Conservation (phyloP, 495 filamentous ascomycete genomes). For the Lindgomyces ingoldianus region DNA sequence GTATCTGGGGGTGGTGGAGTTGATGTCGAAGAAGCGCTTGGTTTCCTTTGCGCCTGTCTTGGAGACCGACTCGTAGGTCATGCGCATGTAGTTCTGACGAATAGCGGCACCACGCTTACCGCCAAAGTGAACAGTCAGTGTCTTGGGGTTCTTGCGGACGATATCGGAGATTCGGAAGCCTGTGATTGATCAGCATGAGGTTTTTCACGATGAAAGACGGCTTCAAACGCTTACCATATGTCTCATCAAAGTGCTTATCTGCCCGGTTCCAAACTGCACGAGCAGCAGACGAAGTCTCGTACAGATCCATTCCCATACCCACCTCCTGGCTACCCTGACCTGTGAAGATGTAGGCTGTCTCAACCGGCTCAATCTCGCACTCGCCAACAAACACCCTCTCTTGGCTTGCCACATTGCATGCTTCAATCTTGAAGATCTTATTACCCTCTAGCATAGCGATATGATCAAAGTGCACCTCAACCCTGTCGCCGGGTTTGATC, state of each 20-base stretch:
- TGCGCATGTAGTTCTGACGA: conserved; percentile 44
- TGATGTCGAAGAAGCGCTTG: conserved; percentile 35
- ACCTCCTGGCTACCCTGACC: conserved; percentile 50
- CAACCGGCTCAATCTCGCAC: conserved; percentile 45
- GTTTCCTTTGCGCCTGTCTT: conserved; percentile 5
- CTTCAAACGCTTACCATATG: conserved; percentile 42
- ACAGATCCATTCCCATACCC: conserved; percentile 51
- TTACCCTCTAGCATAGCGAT: conserved; percentile 46
- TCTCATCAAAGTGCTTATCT: conserved; percentile 44
- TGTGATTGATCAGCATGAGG: conserved; percentile 17
- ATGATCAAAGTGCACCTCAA: conserved; percentile 43
- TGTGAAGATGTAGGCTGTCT: conserved; percentile 50
- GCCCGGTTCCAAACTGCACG: conserved; percentile 48
- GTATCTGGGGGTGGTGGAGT: conserved; percentile 35
- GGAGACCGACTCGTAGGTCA: conserved; percentile 28
- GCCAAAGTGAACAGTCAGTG: conserved; percentile 49
- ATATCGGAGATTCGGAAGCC: conserved; percentile 48
- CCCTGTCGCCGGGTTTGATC: conserved; percentile 45
- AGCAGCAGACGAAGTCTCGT: conserved; percentile 42
- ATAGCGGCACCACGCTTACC: conserved; percentile 46
- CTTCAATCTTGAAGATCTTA: conserved; percentile 42
- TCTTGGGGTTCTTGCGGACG: conserved; percentile 47
- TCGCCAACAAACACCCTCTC: conserved; percentile 45
- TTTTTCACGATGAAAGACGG: not conserved
- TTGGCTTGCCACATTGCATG: conserved; percentile 31